phyloP scores from a whole-genome alignment of 1,284 basidiomycete genomes.

The Ustilago curta region DNA sequence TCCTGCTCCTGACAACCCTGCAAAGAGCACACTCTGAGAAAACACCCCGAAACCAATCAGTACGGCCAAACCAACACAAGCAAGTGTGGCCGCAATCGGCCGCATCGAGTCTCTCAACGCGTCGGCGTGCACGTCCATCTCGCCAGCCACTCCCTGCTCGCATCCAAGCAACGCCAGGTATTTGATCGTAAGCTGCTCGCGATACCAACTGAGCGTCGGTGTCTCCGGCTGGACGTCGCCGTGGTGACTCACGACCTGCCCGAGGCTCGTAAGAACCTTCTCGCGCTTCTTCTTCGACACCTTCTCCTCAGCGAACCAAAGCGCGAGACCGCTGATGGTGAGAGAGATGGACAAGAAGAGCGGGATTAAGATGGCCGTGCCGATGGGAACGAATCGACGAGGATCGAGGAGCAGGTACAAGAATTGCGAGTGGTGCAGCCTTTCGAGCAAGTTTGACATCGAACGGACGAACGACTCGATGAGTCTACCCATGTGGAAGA shows the following conservation, averaged over 20 bases:
- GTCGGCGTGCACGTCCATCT: slow-evolving; percentile 7
- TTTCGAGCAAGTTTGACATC: slow-evolving; percentile 67
- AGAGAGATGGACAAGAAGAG: slow-evolving; percentile 58
- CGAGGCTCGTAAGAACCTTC: slow-evolving; percentile 9
- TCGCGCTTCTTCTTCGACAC: slow-evolving; percentile 26
- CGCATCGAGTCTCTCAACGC: slow-evolving; percentile 26
- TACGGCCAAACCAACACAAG: slow-evolving; percentile 17
- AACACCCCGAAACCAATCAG: slow-evolving; percentile 7
- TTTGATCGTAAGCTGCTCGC: slow-evolving; percentile 17
- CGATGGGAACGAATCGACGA: slow-evolving; percentile 60
- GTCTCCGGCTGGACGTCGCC: slow-evolving; percentile 31
- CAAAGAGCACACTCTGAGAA: slow-evolving; percentile 4
- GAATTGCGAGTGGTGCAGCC: slow-evolving; percentile 68
- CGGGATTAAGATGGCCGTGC: slow-evolving; percentile 56
- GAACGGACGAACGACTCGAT: slow-evolving; percentile 59
- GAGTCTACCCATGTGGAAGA: slow-evolving; percentile 82
- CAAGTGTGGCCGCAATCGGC: slow-evolving; percentile 17
- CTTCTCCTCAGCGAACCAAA: slow-evolving; percentile 36
- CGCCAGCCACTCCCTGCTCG: neutral
- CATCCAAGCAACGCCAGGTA: slow-evolving; percentile 4
- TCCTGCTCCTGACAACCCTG: neutral
- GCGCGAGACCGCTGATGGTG: slow-evolving; percentile 54
- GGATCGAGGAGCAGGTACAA: slow-evolving; percentile 63
- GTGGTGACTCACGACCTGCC: neutral
- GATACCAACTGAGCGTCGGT: slow-evolving; percentile 32